Evolutionary conservation across 768 basidiomycete genomes (phyloP), one percentile per base, ranked within the genome.

Genomic region (Hypholoma fasciculare): DNA sequence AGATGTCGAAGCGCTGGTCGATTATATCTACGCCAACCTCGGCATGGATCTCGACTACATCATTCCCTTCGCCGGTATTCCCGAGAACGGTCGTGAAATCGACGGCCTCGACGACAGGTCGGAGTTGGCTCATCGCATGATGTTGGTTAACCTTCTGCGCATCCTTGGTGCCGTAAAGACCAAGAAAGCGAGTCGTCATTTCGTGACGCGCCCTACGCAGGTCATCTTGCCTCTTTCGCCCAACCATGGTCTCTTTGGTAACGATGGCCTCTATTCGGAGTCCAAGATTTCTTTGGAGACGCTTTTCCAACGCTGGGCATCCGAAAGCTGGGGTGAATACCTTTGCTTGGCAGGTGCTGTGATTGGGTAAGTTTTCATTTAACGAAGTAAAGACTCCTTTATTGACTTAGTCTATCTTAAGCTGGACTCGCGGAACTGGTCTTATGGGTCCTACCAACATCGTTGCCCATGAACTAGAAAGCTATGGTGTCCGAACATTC

Each of bases 261-360:
- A 96, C 67, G 97, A 98, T 67, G 96, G 97, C 56, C 79, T 99
- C 40, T 99, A 99, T 72, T 94, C 95, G 1, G 97, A 99, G 75
- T 96, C 94, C 9, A 98, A 99, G 84, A 96, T 98, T 61, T 93
- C 96, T 4, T 79, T 99, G 51, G 97, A 99, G 77, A 98, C 96
- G 0, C 80, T 99, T 16, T 99, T 99, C 89, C 92, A 96, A 72
- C 87, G 97, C 39, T 99, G 97, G 97, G 87, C 79, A 54, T 96
- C 96, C 1, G 97, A 99, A 74, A 95, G 92, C 72, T 99, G 97
- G 97, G 96, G 96, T 58, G 96, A 98, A 76, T 98, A 99, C 72
- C 83, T 99, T 34, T 97, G 97, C 75, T 83, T 99, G 52, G 96
- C 96, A 46, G 97, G 97, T 49, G 96, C 97, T 39, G 96, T 99